Base-by-base conservation (phyloP, 2,329 filamentous ascomycete species). In the Trichoderma asperellum region DNA sequence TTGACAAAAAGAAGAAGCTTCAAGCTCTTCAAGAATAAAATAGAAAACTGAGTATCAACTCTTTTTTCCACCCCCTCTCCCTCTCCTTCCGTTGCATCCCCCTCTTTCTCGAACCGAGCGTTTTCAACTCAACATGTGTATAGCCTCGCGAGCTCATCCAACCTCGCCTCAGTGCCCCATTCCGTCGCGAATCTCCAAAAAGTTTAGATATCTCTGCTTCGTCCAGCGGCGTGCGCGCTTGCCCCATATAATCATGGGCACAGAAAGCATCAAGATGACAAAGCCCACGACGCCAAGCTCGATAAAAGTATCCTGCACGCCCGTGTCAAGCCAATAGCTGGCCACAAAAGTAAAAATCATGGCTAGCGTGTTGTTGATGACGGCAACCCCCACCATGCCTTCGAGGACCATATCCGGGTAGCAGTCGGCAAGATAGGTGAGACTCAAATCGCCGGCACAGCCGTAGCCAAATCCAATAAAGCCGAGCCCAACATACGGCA, bases 391-490 rank as follows among this genome's bases (percentile, higher is more conserved):
- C 1, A 87, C 86, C 85, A 87, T 87, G 34, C 86, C 86, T 72
- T 87, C 85, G 2, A 87, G 77, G 6, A 87, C 82, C 81, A 86
- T 86, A 40, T 86, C 85, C 0, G 85, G 85, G 69, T 87, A 87
- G 4, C 83, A 83, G 70, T 87, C 86, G 72, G 85, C 85, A 5
- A 87, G 77, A 70, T 87, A 87, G 0, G 85, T 83, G 79, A 86
- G 82, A 66, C 82, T 81, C 69, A 88, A 74, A 75, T 88, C 86
- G 6, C 86, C 86, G 2, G 85, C 85, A 62, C 86, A 88, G 8
- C 86, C 86, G 76, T 86, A 88, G 2, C 86, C 86, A 67, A 88
- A 88, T 5, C 86, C 86, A 34, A 87, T 87, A 72, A 88, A 83
- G 4, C 84, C 86, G 0, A 88, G 77, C 1, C 85, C 86, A 16